Evolutionary conservation across 2,329 filamentous ascomycete genomes (phyloP).

Genomic region (Penicillium verrucosum): DNA sequence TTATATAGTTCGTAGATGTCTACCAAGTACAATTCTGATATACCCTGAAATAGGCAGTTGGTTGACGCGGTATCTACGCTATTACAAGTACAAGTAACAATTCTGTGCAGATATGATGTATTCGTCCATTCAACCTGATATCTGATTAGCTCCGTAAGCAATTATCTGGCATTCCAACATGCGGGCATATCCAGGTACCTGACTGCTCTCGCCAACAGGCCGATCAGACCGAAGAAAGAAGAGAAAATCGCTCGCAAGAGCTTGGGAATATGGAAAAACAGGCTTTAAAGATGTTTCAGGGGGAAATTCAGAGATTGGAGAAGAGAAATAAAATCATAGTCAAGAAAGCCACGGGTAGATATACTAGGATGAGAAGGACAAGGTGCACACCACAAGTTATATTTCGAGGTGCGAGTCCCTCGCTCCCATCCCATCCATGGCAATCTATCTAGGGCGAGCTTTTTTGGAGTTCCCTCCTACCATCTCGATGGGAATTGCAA

Average conservation of each 20-base stretch:
- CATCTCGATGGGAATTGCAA: neutral
- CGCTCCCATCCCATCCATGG: neutral
- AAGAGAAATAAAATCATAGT: constrained; percentile 3
- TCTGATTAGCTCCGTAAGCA: neutral
- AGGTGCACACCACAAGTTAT: neutral
- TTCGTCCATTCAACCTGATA: constrained; percentile 3
- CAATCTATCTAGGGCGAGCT: neutral
- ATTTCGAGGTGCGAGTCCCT: neutral
- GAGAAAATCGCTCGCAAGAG: constrained; percentile 11
- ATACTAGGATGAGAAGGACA: neutral
- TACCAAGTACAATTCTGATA: neutral
- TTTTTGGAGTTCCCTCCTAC: constrained; percentile 1
- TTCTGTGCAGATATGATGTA: neutral
- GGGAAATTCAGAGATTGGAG: neutral
- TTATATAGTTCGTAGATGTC: neutral
- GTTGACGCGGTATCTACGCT: neutral
- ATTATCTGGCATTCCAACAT: neutral
- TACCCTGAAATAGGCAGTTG: too few species aligned
- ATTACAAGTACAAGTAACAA: neutral
- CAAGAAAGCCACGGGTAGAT: neutral
- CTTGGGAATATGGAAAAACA: constrained; percentile 25
- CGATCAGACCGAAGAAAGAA: neutral
- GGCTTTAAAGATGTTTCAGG: constrained; percentile 8
- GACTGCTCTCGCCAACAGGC: neutral
- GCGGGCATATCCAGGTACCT: neutral